Conservation (phyloP, 2,329 filamentous ascomycete genomes). For the Onygenales sp. region DNA sequence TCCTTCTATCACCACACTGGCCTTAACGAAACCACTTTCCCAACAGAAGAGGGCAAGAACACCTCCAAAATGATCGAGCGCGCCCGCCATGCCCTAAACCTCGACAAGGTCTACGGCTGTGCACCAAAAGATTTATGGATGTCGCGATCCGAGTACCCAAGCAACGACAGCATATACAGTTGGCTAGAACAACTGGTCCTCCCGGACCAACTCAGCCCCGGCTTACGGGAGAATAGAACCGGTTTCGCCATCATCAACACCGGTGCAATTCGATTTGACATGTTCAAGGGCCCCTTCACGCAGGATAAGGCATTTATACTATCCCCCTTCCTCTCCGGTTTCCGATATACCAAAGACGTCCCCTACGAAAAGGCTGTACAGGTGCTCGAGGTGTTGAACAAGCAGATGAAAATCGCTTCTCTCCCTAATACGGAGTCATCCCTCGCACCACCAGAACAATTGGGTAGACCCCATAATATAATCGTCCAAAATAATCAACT, state of each 20-base stretch:
- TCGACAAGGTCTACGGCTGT: conserved; percentile 73
- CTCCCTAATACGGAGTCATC: conserved; percentile 15
- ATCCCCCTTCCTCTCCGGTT: conserved; percentile 75
- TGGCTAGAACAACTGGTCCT: conserved; percentile 71
- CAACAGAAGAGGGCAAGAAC: conserved; percentile 63
- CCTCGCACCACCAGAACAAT: conserved; percentile 39
- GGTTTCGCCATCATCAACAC: conserved; percentile 75
- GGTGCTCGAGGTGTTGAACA: conserved; percentile 52
- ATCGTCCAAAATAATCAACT: conserved; percentile 1
- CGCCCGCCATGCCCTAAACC: conserved; percentile 59
- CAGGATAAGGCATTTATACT: conserved; percentile 77
- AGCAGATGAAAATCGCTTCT: conserved; percentile 42
- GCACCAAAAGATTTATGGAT: conserved; percentile 75
- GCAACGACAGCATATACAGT: conserved; percentile 65
- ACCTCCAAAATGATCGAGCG: conserved; percentile 60
- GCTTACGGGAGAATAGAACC: conserved; percentile 49
- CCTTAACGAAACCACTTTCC: conserved; percentile 62
- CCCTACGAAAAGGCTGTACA: conserved; percentile 65
- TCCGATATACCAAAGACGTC: conserved; percentile 69
- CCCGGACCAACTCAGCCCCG: conserved; percentile 53
- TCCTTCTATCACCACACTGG: conserved; percentile 75
- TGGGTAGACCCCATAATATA: conserved; percentile 18
- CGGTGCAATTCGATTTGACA: conserved; percentile 86
- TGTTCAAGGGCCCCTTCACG: conserved; percentile 87
- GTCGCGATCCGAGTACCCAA: conserved; percentile 64